A percentile compares a stretch with the other conserved stretches of the same genome.
Conservation (phyloP, 73 alveolate genomes). For the Uronychia setigera region DNA sequence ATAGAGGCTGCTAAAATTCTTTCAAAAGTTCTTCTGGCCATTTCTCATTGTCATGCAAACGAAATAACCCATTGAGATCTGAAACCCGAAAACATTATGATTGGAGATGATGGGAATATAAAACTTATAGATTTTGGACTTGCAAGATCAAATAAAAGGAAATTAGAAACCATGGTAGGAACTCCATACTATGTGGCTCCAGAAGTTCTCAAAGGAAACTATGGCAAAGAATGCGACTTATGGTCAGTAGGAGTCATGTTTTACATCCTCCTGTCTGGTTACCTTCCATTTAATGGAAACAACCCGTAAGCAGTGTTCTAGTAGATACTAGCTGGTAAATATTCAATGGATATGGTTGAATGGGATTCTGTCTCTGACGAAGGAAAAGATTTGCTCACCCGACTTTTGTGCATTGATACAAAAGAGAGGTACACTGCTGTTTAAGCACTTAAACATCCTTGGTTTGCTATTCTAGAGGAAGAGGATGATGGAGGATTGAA, state of each 20-base stretch:
- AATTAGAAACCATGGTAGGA: slow-evolving; percentile 90
- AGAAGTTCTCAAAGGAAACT: slow-evolving; percentile 70
- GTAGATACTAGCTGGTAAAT: slow-evolving; percentile 1
- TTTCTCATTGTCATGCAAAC: slow-evolving; percentile 50
- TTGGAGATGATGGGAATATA: slow-evolving; percentile 65
- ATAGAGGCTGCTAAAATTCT: slow-evolving; percentile 61
- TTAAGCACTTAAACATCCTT: slow-evolving; percentile 66
- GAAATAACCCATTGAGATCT: slow-evolving; percentile 69
- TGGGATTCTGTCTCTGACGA: slow-evolving; percentile 18
- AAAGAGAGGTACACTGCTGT: slow-evolving; percentile 52
- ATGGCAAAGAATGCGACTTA: slow-evolving; percentile 48
- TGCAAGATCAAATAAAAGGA: slow-evolving; percentile 13
- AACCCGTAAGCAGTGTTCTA: slow-evolving; percentile 7
- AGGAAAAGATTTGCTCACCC: slow-evolving; percentile 48
- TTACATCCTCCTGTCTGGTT: slow-evolving; percentile 45
- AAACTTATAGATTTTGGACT: slow-evolving; percentile 91
- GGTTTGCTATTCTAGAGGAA: slow-evolving; percentile 46
- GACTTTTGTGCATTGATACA: slow-evolving; percentile 46
- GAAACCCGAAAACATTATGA: slow-evolving; percentile 63
- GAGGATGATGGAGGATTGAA: neutral
- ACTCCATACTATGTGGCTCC: slow-evolving; percentile 99
- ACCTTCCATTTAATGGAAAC: slow-evolving; percentile 46
- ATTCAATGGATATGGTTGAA: neutral
- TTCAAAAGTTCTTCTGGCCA: slow-evolving; percentile 46
- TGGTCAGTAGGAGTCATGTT: slow-evolving; percentile 61